These are phyloP conservation scores for Coemansia sp. DNA, from an alignment of 192 early-diverging fungal genomes.

Conservation along the genomic window DNA sequence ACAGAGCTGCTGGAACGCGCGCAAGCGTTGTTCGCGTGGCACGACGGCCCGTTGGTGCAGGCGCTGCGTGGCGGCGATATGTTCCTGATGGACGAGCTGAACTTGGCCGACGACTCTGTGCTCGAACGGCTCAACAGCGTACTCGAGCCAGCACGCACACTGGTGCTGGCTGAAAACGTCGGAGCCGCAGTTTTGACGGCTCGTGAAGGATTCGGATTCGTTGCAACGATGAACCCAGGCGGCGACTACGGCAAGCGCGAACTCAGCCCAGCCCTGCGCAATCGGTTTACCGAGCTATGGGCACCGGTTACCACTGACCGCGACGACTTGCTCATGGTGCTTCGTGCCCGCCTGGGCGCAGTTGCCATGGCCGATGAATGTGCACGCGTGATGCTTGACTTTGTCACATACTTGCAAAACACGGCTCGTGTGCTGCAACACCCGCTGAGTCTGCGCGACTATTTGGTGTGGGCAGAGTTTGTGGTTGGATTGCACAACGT, in stretches of 20 bases:
- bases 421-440: slow-evolving; percentile 23
- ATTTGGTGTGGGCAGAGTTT: slow-evolving; percentile 91
- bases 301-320: slow-evolving; percentile 80
- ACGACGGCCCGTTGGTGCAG: slow-evolving; percentile 91
- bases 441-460: slow-evolving; percentile 83
- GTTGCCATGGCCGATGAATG: slow-evolving; percentile 37
- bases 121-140: slow-evolving; percentile 95
- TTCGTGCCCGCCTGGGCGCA: slow-evolving; percentile 57
- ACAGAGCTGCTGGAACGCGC: slow-evolving; percentile 32
- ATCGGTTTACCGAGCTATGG: slow-evolving; percentile 99
- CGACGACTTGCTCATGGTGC: slow-evolving; percentile 70
- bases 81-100: slow-evolving; percentile 98
- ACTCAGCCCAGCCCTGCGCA: slow-evolving; percentile 93
- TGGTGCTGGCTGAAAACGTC: slow-evolving; percentile 91
- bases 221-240: slow-evolving; percentile 99
- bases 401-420: slow-evolving; percentile 72
- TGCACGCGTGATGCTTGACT: slow-evolving; percentile 70
- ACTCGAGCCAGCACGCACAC: slow-evolving; percentile 78
- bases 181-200: slow-evolving; percentile 65
- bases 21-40: slow-evolving; percentile 88
- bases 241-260: slow-evolving; percentile 99
- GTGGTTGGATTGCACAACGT: slow-evolving; percentile 57
- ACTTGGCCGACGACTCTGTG: slow-evolving; percentile 97
- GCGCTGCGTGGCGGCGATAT: slow-evolving; percentile 83
- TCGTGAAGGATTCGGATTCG: slow-evolving; percentile 76